Base-by-base conservation (phyloP, 2,329 filamentous ascomycete genomes). In the Rhexocercosporidium sp. region DNA sequence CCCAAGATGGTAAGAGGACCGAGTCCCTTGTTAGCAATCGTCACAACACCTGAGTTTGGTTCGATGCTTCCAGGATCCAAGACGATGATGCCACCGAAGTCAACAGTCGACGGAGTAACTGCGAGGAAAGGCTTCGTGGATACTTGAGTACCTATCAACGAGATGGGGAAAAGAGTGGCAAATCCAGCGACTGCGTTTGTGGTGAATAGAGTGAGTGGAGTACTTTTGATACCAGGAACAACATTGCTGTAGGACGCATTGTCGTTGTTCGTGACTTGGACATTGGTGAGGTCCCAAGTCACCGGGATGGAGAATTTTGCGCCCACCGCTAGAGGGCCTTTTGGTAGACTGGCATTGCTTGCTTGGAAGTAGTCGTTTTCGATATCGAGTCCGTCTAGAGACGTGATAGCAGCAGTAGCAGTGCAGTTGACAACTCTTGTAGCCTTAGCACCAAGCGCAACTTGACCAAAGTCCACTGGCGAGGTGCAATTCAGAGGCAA, bases 401-500 rank as follows among this genome's bases (percentile, higher is more conserved):
- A 75, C n/a, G 77, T 68, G 20, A 74, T 75, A 8, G 75, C 75
- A 61, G 79, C 78, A n/a, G 72, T 71, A 2, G 77, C 78, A 7
- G 72, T 79, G 59, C 78, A 79, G 22, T 56, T 74, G 16, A 79
- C 68, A 7, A 62, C 75, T 31, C 70, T 25, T 0, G 67, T 74
- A 12, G 67, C 71, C 4, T 66, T 68, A 1, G 69, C 68, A 6
- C 77, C 77, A 31, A 78, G 71, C 9, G 73, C 73, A 16, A 79
- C 72, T 31, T 71, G 65, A 3, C 77, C 78, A 60, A 81, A 81
- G 20, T 78, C 69, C 11, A 78, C 70, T 8, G 78, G 77, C 18
- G 75, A 74, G 16, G 75, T 75, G 63, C 79, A 80, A 54, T 77
- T 77, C 31, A 81, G 63, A 1, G 79, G 77, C 16, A 80, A 65